phyloP scores from a whole-genome alignment of 2,329 filamentous ascomycete species.

The Aspergillus fructus region DNA sequence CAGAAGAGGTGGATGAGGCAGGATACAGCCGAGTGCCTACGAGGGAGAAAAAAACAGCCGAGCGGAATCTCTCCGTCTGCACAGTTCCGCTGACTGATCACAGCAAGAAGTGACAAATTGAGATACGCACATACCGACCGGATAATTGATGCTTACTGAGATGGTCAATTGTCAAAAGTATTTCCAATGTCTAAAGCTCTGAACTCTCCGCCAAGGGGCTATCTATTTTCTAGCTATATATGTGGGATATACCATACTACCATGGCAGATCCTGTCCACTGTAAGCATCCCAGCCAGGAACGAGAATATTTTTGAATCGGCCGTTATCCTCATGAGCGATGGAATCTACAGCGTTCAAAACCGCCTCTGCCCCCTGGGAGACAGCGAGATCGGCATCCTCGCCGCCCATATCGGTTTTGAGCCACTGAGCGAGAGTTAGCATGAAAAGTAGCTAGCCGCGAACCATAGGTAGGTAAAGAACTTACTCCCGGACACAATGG shows the following conservation, averaged over 20 bases:
- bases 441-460: background rate
- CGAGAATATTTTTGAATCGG: constrained; percentile 48
- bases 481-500: constrained; percentile 47
- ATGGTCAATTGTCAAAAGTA: no score
- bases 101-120: no score
- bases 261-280: constrained; percentile 34
- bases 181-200: background rate
- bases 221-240: background rate
- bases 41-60: no score
- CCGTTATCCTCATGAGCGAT: constrained; percentile 43
- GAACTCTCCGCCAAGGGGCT: background rate
- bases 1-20: no score
- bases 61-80: no score
- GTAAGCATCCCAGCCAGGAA: constrained; percentile 41
- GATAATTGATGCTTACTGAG: no score
- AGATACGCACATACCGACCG: no score
- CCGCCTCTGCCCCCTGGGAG: constrained; percentile 37
- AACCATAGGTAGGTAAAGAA: background rate
- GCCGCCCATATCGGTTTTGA: constrained; percentile 47
- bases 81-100: no score
- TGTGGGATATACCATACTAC: constrained; percentile 6
- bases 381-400: constrained; percentile 43
- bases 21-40: no score
- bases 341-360: constrained; percentile 47
- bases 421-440: constrained; percentile 35